phyloP scores from a whole-genome alignment of 1,284 basidiomycete genomes.

The Phenoliferia sp. region DNA sequence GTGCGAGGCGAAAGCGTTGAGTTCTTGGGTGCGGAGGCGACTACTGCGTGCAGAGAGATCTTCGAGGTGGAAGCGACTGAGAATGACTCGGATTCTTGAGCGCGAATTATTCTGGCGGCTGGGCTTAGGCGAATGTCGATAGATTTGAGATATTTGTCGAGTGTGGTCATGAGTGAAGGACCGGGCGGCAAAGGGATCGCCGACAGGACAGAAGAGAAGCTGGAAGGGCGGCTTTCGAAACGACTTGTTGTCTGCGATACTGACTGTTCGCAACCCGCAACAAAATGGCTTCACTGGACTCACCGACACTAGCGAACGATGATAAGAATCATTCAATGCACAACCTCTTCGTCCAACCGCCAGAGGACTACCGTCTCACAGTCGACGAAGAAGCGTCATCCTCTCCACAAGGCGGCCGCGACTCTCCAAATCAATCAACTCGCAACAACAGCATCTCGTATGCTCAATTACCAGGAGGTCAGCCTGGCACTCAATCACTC shows the following conservation, averaged over 20 bases:
- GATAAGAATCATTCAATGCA: not conserved
- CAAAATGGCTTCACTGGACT: no score
- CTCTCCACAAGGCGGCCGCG: not conserved
- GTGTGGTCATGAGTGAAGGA: not conserved
- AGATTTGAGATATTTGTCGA: not conserved
- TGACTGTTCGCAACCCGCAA: no score
- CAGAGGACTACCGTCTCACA: not conserved
- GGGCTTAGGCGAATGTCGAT: slow-evolving; percentile 1
- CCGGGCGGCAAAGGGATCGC: not conserved
- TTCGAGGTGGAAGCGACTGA: not conserved
- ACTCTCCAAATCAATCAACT: not conserved
- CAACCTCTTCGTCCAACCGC: no score
- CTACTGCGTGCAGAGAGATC: slow-evolving; percentile 27
- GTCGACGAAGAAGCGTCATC: not conserved
- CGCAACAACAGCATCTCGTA: not conserved
- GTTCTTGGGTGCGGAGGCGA: slow-evolving; percentile 42
- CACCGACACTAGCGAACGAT: not conserved
- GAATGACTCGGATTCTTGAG: not conserved
- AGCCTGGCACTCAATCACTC: not conserved
- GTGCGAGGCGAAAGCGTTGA: slow-evolving; percentile 42
- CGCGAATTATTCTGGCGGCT: not conserved
- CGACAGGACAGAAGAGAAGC: not conserved
- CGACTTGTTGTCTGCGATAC: no score
- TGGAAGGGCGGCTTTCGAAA: not conserved
- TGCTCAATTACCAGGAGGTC: not conserved